Base-by-base conservation (phyloP, 2,329 filamentous ascomycete genomes). In the Aspergillus sojae region DNA sequence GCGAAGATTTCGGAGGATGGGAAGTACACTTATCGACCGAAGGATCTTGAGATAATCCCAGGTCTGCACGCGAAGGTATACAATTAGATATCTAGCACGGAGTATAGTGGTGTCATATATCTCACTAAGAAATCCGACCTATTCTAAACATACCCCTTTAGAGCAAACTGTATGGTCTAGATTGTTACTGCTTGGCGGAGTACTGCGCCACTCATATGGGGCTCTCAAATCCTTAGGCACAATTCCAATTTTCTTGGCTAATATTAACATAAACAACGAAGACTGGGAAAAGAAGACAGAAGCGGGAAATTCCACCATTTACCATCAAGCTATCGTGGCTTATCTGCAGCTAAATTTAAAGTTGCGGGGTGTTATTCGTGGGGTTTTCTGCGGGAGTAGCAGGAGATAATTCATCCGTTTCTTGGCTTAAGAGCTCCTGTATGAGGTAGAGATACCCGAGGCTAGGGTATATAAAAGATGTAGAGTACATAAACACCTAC, bases 31-130 rank as follows among this genome's bases (percentile, higher is more conserved):
- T 75, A 74, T 43, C 66, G 62, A 43, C 61, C 66, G 55, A 79
- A 80, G 67, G 78, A 80, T 54, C 63, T 80, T 41, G 77, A 81
- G 68, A 79, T 82, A 21, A 57, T 81, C 28, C 79, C 79, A 5
- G 80, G 80, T 1, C 64, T 82, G 60, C 61, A 77, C 39, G 80
- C 79, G 36, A 72, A 73, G 60, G 70, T 81, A 10, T 79, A 81
- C 60, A 81, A 74, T 39, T 74, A 71, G 62, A 26, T 4, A 46
- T 0, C 1, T n/a, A 10, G 34, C 34, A 14, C 19, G 14, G 10
- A 46, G 1, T 12, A 26, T 1, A n/a, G 14, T 41, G 6, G 9
- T 7, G 19, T 41, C 16, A 41, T 41, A 4, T 41, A 19, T n/a
- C 1, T 4, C 9, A 3, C 16, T 41, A 19, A 36, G 16, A 9